Conservation (phyloP, 495 filamentous ascomycete genomes). For the Tuber brumale region DNA sequence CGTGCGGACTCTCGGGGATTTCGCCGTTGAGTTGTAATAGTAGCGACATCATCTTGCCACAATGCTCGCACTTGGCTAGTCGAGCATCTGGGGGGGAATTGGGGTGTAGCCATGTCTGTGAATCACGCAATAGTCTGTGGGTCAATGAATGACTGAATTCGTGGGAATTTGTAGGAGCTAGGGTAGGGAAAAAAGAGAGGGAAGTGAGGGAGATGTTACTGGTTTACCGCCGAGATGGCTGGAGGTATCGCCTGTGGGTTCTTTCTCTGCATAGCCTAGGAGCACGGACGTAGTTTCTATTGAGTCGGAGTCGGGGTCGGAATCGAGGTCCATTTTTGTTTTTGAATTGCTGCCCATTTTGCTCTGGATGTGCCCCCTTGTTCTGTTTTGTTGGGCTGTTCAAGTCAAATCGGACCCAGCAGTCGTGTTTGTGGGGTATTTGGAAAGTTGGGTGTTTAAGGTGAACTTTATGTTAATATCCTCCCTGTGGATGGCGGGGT, state of each 20-base stretch:
- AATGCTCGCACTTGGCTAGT: constrained; percentile 80
- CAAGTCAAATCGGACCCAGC: constrained; percentile 48
- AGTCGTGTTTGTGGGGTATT: neutral
- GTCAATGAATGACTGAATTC: constrained; percentile 6
- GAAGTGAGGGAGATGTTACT: constrained; percentile 51
- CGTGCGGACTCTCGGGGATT: constrained; percentile 72
- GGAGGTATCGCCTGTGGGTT: constrained; percentile 68
- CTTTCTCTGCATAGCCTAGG: constrained; percentile 80
- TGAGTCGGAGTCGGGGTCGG: constrained; percentile 70
- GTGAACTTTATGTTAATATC: neutral
- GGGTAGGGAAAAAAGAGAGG: neutral
- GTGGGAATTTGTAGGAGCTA: neutral
- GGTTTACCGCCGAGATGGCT: constrained; percentile 83
- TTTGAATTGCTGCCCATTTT: constrained; percentile 2
- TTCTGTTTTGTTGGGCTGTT: neutral
- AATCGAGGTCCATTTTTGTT: constrained; percentile 69
- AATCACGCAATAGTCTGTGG: constrained; percentile 13
- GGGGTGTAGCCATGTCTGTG: constrained; percentile 72
- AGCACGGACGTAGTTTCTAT: constrained; percentile 80
- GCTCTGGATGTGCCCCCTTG: neutral
- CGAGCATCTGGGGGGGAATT: constrained; percentile 64
- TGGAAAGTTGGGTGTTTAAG: neutral
- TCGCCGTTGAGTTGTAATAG: constrained; percentile 89
- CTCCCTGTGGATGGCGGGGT: neutral
- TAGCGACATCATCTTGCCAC: constrained; percentile 73